Evolutionary conservation across 2,329 filamentous ascomycete species (phyloP), one percentile per base, ranked within the genome.

Genomic region (Stylonectria norvegica): DNA sequence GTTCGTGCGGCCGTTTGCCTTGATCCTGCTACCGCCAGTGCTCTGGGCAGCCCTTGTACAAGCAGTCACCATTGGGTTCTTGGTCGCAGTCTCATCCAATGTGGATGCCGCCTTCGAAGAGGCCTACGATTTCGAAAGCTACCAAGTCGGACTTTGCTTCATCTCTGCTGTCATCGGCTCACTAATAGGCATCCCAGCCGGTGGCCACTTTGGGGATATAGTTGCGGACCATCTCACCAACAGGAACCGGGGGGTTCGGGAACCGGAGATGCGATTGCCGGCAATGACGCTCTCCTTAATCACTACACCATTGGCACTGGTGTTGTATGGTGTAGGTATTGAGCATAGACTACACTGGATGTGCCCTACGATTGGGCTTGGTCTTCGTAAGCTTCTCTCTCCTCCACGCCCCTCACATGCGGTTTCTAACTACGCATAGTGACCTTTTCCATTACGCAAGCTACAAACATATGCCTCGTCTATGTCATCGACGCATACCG

Each of bases 221-320:
- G 58, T 70, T 7, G 71, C 73, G 14, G 70, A 75, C 34, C 65
- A 61, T 39, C 62, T 74, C 16, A 80, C 78, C 0, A 63, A 59
- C 37, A 64, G 66, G 19, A 81, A 80, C 48, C 66, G 69, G 4
- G 78, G 78, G 5, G 66, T 81, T 15, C 65, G 76, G n/a, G 70
- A 78, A 35, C 74, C 78, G 0, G 76, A 80, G 52, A 79, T 81
- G 76, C 66, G 78, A n/a, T 58, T 81, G 5, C 75, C 75, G 1
- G 71, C 72, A 4, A 67, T 81, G 14, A 55, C 67, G 9, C 64
- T 75, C 1, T 77, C 73, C 48, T 58, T 75, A 50, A 56, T 78
- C 19, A 69, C 75, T 11, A 71, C 74, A 4, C 73, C 73, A 0
- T 52, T 75, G 8, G 55, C 65, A 0, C 47, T 75, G 17, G 43